Conservation (phyloP, 495 filamentous ascomycete species). For the Sabuloglossum arenarium region DNA sequence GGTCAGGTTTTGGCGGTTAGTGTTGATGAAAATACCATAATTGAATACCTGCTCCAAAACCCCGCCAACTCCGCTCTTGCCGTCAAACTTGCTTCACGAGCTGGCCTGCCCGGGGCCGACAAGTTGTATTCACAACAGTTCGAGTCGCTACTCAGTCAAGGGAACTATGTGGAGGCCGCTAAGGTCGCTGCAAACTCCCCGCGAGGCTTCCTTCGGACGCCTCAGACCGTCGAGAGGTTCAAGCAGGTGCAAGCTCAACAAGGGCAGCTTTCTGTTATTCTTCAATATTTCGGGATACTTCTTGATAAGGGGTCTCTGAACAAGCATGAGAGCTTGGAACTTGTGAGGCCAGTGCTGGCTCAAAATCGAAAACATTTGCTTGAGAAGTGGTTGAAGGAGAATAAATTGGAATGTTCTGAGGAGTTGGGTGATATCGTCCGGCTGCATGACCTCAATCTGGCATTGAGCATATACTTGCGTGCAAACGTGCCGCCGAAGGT, state of each 20-base stretch:
- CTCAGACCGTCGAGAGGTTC: conserved; percentile 85
- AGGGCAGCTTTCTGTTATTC: conserved; percentile 71
- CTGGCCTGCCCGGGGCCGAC: conserved; percentile 84
- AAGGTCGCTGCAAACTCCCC: conserved; percentile 94
- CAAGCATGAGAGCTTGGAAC: conserved; percentile 78
- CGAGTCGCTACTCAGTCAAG: conserved; percentile 54
- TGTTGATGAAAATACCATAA: conserved; percentile 74
- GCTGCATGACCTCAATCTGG: conserved; percentile 68
- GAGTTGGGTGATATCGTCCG: conserved; percentile 88
- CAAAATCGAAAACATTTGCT: conserved; percentile 90
- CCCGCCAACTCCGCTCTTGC: conserved; percentile 79
- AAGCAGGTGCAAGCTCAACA: conserved; percentile 59
- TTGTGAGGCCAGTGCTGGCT: conserved; percentile 75
- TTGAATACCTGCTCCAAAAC: conserved; percentile 87
- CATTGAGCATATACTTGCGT: conserved; percentile 66
- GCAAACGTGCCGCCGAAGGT: conserved; percentile 68
- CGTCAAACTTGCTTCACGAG: conserved; percentile 86
- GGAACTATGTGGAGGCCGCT: conserved; percentile 69
- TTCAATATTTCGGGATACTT: conserved; percentile 95
- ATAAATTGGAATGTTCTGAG: conserved; percentile 88
- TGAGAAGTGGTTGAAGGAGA: conserved; percentile 93
- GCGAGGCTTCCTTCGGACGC: conserved; percentile 80
- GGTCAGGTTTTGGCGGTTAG: conserved; percentile 88
- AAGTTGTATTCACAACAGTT: conserved; percentile 88
- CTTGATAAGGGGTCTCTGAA: conserved; percentile 89